Evolutionary conservation across 2,329 filamentous ascomycete species (phyloP), one percentile per base, ranked within the genome.

Genomic region (Alternaria ventricosa): DNA sequence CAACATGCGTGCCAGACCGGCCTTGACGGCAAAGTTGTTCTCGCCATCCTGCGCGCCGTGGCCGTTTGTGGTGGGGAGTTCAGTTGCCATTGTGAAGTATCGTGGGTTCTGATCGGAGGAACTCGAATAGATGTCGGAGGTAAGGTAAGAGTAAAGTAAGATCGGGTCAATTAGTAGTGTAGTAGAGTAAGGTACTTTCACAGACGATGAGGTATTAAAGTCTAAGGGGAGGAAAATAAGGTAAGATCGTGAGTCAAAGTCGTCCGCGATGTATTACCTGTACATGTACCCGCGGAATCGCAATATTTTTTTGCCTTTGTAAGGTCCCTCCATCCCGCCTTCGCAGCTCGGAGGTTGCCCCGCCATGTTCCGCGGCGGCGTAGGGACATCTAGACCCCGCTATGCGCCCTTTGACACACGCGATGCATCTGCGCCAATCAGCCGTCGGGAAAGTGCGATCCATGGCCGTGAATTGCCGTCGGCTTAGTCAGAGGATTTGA

Each of bases 1-100:
- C 83, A 98, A 86, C 96, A 99, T 99, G 82, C 97, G 92, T 23
- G 96, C 96, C 69, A 99, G 86, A 63, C 95, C 96, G 57, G 93
- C 92, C 88, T 99, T 99, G 87, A 97, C 90, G 71, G 90, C 90
- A 82, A 97, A 97, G 81, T 88, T 86, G 71, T 82, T 81, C 71
- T 82, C 79, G 64, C 79, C 79, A 69, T 85, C 84, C 69, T 82
- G 79, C 53, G 82, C 72, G 60, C 71, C 69, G 68, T 79, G 68
- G 73, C 81, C 81, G 63, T 84, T 83, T 60, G 80, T 79, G 58
- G 82, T 82, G 66, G 84, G 83, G 56, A 85, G 79, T 78, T 85
- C 82, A 62, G 82, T 79, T 33, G 82, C 79, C 82, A 84, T 84
- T 75, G 66, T 70, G 60, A 53, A 22, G 49, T 53, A 22, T 65